Base-by-base conservation (phyloP, 257 asterid genomes). In the Solanum sparsipilum region DNA sequence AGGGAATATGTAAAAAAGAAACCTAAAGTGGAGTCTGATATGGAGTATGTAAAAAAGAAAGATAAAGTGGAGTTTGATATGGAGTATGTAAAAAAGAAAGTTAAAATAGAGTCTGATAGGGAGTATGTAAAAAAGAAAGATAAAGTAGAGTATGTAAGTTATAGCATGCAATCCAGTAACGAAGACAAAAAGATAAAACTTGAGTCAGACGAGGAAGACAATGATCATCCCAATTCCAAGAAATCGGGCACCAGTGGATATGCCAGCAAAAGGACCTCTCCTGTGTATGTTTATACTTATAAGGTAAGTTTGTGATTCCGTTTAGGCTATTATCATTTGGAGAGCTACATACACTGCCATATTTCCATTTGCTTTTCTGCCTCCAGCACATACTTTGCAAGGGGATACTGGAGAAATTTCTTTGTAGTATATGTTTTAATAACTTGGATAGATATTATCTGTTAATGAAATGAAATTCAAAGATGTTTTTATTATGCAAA, bases 281-380 rank as follows among this genome's bases (percentile, higher is more conserved):
- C 95, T 10, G 87, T 92, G 32, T 88, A 84, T 82, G 95, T 95
- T 52, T 96, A 94, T 83, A 92, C 96, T 39, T 93, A 93, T 91
- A 93, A 94, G 98, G 98, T 96, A 85, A 89, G 89, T 87, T 63
- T 23, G 16, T 23, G 44, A 38, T 60, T 48, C 83, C 83, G 32
- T 41, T 29, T 65, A 65, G 38, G 76, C 41, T 87, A 58, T 34
- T 75, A 75, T 75, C 83, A 35, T 36, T 38, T 75, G 56, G 58
- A 75, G 83, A 36, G 52, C 82, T 35, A 74, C 52, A 35, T 74
- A 20, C 9, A 36, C 52, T 74, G 81, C 48, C 48, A 36, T 72
- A 36, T 75, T 38, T 38, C 83, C 25, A 16, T 38, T 36, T 35
- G 48, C 32, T 75, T 75, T 75, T 36, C 56, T 75, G 83, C 32